phyloP scores from a whole-genome alignment of 805 yeast species.

The Cyberlindnera amylophila region DNA sequence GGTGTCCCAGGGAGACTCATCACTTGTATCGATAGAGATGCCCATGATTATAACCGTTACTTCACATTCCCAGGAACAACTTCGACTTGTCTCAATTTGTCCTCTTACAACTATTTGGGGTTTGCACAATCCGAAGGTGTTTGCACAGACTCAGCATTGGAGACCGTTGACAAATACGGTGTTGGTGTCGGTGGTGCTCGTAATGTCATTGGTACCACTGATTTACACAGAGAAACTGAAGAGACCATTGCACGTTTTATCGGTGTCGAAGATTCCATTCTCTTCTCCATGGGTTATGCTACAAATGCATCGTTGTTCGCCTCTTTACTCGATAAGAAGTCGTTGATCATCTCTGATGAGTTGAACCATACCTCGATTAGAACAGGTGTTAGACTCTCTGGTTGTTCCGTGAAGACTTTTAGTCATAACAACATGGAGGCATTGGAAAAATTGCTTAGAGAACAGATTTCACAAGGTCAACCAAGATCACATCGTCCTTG shows the following conservation, averaged over 20 bases:
- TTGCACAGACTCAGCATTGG: constrained; percentile 78
- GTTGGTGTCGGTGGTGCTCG: constrained; percentile 78
- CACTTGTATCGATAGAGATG: constrained; percentile 71
- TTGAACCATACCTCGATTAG: constrained; percentile 94
- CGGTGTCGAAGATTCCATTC: constrained; percentile 83
- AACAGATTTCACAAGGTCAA: constrained; percentile 52
- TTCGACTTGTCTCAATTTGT: constrained; percentile 75
- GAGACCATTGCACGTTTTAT: constrained; percentile 74
- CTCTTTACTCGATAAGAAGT: constrained; percentile 78
- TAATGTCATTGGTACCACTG: constrained; percentile 68
- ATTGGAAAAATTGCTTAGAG: constrained; percentile 64
- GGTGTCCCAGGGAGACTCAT: constrained; percentile 96
- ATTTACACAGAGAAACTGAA: constrained; percentile 73
- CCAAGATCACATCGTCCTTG: constrained; percentile 95
- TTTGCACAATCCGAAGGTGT: constrained; percentile 93
- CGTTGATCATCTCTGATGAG: constrained; percentile 90
- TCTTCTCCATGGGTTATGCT: constrained; percentile 93
- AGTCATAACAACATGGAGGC: constrained; percentile 89
- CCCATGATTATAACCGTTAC: constrained; percentile 59
- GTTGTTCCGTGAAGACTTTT: constrained; percentile 88
- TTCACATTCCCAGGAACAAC: constrained; percentile 75
- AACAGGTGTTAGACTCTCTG: constrained; percentile 88
- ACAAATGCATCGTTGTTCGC: constrained; percentile 89
- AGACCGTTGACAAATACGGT: constrained; percentile 65
- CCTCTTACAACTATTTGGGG: constrained; percentile 92